A percentile compares a stretch with the other conserved stretches of the same genome.
phyloP scores from a whole-genome alignment of 2,329 filamentous ascomycete species.

The Cercospora beticola region DNA sequence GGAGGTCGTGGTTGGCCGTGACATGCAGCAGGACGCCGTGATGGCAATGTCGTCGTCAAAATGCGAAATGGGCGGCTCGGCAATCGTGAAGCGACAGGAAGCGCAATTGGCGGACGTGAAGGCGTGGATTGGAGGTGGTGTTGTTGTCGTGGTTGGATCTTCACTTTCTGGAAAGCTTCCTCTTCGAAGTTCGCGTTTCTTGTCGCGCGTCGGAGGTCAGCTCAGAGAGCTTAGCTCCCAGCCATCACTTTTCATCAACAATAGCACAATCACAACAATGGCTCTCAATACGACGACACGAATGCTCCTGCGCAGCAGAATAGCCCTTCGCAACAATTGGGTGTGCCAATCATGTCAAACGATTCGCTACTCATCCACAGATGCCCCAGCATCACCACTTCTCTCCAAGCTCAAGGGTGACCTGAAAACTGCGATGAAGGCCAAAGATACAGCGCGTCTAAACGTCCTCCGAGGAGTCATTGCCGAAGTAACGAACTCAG shows the following conservation, averaged over 20 bases:
- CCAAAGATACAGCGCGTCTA: conserved; percentile 59
- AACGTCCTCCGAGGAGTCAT: conserved; percentile 68
- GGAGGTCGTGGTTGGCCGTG: conserved; percentile 4
- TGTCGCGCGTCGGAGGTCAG: neutral
- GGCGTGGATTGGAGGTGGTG: neutral
- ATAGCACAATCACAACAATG: conserved; percentile 19
- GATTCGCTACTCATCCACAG: conserved; percentile 25
- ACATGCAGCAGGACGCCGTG: conserved; percentile 13
- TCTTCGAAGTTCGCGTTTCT: neutral
- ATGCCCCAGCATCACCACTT: conserved; percentile 39
- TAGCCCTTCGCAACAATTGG: conserved; percentile 17
- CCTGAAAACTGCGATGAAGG: conserved; percentile 50
- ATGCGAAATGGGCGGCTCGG: neutral
- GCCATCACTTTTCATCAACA: conserved; percentile 2
- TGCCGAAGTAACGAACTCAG: conserved; percentile 70
- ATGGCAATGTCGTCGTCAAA: neutral
- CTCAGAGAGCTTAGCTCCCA: neutral
- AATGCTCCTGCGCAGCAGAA: conserved; percentile 21
- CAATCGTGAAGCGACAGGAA: neutral
- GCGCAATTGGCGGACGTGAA: neutral
- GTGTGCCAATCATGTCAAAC: conserved; percentile 32
- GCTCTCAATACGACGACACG: conserved; percentile 20
- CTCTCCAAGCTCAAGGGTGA: conserved; percentile 48
- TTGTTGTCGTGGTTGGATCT: neutral
- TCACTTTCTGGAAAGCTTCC: neutral